Base-by-base conservation (phyloP, 208 protist species). In the Leishmania lainsoni region DNA sequence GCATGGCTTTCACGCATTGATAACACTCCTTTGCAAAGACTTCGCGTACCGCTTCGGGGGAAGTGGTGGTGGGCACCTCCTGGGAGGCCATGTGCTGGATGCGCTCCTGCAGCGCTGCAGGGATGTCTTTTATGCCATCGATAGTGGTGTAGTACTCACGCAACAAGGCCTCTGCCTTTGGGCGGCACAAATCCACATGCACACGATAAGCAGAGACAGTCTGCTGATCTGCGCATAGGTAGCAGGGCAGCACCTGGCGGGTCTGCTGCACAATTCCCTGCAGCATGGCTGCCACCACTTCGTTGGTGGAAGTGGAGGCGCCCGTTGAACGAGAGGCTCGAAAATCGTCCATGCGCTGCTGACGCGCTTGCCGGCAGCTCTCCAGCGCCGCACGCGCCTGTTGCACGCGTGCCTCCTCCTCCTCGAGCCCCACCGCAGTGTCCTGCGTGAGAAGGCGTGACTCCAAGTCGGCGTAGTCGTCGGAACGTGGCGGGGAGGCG, bases 211-310 rank as follows among this genome's bases (percentile, higher is more conserved):
- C 77, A 26, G 76, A 83, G 17, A 89, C 59, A 56, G 75, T 81
- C 65, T 93, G 90, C 84, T 86, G 78, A 76, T 94, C 91, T 1
- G 83, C 93, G 69, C 93, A 96, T 68, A 90, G 82, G 76, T 92
- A 96, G 75, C 93, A 96, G 4, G 93, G 93, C 73, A 95, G 59
- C 74, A 92, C 82, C 68, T 87, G 89, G 5, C 91, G 93, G 5
- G 85, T 86, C 83, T 95, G 90, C 72, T 91, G 86, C 49, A 93
- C 78, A 59, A 92, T 82, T 9, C 90, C 92, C 70, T 94, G 92
- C 78, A 94, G 72, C 80, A 92, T 86, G 58, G 89, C 82, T 5
- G 87, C 84, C 0, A 91, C 73, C 12, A 89, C 74, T n/a, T 91
- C 84, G 63, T 85, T 86, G 9, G 75, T 82, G 20, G 78, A 86